A percentile compares a stretch with the other conserved stretches of the same genome.
These are phyloP conservation scores for Fagopyrum homotropicum DNA, from an alignment of 148 eudicot genomes.

Conservation along the genomic window DNA sequence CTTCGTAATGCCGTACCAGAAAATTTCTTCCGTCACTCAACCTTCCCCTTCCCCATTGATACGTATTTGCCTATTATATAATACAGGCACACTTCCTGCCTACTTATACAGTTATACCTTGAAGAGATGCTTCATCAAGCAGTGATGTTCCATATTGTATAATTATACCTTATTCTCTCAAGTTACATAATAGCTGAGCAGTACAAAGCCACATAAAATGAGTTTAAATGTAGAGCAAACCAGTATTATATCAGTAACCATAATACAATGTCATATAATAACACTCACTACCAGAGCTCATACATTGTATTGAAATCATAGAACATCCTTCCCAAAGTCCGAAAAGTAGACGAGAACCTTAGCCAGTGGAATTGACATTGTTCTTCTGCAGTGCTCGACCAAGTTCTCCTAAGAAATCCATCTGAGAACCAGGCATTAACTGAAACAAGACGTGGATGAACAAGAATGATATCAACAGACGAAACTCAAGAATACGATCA, in stretches of 20 bases:
- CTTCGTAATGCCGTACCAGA: too few species aligned
- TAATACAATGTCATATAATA: conserved; percentile 1
- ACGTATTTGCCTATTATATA: too few species aligned
- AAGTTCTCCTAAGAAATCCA: conserved; percentile 55
- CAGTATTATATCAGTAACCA: background rate
- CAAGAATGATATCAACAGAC: background rate
- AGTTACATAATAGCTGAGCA: background rate
- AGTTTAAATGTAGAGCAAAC: background rate
- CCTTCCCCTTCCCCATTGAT: too few species aligned
- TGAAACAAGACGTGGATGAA: conserved; percentile 20
- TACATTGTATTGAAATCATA: background rate
- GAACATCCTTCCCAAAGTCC: background rate
- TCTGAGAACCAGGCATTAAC: conserved; percentile 31
- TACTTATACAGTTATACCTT: too few species aligned
- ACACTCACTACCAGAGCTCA: background rate
- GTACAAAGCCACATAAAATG: background rate
- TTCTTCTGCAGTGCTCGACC: conserved; percentile 43
- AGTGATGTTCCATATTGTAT: background rate
- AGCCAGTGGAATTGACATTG: conserved; percentile 17
- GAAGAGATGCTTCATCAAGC: too few species aligned
- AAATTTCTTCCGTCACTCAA: too few species aligned
- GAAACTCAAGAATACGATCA: background rate
- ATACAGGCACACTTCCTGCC: too few species aligned
- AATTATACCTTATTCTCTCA: background rate
- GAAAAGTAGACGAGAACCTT: conserved; percentile 1